Conservation (phyloP, 148 eudicot species). For the Camellia lanceoleosa region DNA sequence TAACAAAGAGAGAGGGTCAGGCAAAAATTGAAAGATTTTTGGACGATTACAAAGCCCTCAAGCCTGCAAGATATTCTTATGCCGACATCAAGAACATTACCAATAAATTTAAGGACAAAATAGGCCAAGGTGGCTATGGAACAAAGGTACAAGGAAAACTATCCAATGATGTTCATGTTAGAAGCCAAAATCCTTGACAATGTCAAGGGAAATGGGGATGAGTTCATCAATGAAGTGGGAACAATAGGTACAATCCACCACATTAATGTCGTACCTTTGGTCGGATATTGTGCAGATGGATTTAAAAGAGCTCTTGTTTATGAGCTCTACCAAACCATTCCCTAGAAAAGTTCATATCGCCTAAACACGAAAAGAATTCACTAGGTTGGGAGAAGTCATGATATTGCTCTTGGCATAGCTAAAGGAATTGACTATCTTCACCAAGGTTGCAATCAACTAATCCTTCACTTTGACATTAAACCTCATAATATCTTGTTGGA, state of each 20-base stretch:
- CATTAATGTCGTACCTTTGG: constrained; percentile 28
- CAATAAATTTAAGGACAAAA: constrained; percentile 1
- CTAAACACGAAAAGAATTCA: not conserved
- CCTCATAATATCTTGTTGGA: constrained; percentile 31
- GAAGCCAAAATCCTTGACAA: constrained; percentile 27
- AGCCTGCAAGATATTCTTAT: constrained; percentile 23
- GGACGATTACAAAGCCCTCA: constrained; percentile 24
- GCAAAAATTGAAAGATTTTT: constrained; percentile 12
- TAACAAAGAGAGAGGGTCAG: not conserved
- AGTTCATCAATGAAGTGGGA: constrained; percentile 27
- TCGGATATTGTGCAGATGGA: constrained; percentile 33
- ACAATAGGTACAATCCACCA: not conserved
- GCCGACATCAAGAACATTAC: constrained; percentile 21
- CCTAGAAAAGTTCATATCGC: constrained; percentile 17
- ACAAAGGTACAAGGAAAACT: constrained; percentile 26
- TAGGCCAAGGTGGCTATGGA: constrained; percentile 29
- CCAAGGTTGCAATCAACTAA: constrained; percentile 23
- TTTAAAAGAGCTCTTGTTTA: constrained; percentile 24
- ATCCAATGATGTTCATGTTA: constrained; percentile 26
- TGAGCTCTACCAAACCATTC: constrained; percentile 25
- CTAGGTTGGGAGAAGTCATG: constrained; percentile 30
- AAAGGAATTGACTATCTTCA: constrained; percentile 29
- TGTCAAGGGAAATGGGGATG: constrained; percentile 24
- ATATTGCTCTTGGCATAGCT: constrained; percentile 24
- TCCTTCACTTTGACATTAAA: constrained; percentile 26